Evolutionary conservation across 495 filamentous ascomycete species (phyloP).

Genomic region (Melanomma pulvis-pyrius): DNA sequence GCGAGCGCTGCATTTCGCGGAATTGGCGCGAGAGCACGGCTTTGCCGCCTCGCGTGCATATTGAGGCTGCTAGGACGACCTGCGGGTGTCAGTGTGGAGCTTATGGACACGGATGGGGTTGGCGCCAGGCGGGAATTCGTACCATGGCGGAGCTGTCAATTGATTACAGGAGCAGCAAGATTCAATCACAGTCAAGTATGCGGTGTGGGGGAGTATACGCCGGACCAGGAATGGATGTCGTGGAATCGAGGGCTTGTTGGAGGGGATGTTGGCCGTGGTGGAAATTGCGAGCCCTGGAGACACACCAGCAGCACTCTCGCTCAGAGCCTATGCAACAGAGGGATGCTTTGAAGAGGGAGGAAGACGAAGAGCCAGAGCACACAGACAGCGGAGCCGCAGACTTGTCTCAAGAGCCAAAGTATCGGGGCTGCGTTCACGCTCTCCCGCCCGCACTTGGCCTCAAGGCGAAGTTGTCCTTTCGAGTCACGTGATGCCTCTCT

Average conservation of each 20-base stretch:
- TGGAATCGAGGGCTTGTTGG: conserved; percentile 1
- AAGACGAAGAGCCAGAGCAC: neutral
- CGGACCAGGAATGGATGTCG: neutral
- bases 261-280: conserved; percentile 1
- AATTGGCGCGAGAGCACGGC: conserved; percentile 96
- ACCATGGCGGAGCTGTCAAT: neutral
- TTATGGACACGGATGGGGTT: neutral
- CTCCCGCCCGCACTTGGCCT: neutral
- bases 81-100: conserved; percentile 43
- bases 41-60: conserved; percentile 97
- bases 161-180: neutral
- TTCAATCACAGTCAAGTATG: neutral
- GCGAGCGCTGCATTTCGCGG: conserved; percentile 90
- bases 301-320: neutral
- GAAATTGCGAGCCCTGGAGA: conserved; percentile 2
- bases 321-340: neutral
- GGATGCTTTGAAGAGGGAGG: neutral
- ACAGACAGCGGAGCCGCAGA: neutral
- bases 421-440: neutral
- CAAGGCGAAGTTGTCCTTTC: neutral
- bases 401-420: neutral
- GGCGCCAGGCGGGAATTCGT: neutral
- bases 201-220: neutral
- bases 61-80: conserved; percentile 98
- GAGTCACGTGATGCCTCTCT: neutral